Evolutionary conservation across 495 filamentous ascomycete genomes (phyloP).

Genomic region (Margaritispora aquatica): DNA sequence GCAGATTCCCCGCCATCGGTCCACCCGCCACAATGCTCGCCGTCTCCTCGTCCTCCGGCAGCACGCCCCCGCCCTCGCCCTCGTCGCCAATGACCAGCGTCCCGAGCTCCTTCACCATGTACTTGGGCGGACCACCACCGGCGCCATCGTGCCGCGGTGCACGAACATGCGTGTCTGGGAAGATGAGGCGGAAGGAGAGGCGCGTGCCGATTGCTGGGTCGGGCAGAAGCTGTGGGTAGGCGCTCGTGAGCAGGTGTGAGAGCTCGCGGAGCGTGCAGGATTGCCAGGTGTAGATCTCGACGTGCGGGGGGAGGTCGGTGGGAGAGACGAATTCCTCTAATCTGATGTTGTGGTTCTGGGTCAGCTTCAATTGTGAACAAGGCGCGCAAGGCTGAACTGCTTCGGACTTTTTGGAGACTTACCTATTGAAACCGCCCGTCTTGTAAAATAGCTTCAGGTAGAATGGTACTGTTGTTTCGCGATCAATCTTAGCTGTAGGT

Average conservation of each 20-base stretch:
- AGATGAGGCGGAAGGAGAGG: constrained; percentile 80
- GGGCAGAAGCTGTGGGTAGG: constrained; percentile 66
- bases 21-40: constrained; percentile 20
- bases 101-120: constrained; percentile 71
- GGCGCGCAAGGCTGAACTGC: constrained; percentile 28
- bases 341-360: constrained; percentile 32
- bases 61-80: too few relatives aligned
- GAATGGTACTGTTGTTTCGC: constrained; percentile 78
- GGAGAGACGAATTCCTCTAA: constrained; percentile 58
- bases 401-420: constrained; percentile 20
- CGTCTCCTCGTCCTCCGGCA: constrained; percentile 26
- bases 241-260: constrained; percentile 61
- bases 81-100: constrained; percentile 73
- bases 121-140: constrained; percentile 48
- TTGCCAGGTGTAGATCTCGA: constrained; percentile 86
- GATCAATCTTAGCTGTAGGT: constrained; percentile 45
- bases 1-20: constrained; percentile 15
- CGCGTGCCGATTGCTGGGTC: constrained; percentile 71
- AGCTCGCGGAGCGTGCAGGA: constrained; percentile 80
- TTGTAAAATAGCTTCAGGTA: constrained; percentile 87
- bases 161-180: constrained; percentile 63
- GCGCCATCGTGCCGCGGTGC: constrained; percentile 28
- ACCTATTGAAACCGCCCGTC: constrained; percentile 66
- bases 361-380: constrained; percentile 1
- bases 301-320: constrained; percentile 53